Evolutionary conservation across 345 rosid genomes (phyloP).

Genomic region (Brassica nigra): DNA sequence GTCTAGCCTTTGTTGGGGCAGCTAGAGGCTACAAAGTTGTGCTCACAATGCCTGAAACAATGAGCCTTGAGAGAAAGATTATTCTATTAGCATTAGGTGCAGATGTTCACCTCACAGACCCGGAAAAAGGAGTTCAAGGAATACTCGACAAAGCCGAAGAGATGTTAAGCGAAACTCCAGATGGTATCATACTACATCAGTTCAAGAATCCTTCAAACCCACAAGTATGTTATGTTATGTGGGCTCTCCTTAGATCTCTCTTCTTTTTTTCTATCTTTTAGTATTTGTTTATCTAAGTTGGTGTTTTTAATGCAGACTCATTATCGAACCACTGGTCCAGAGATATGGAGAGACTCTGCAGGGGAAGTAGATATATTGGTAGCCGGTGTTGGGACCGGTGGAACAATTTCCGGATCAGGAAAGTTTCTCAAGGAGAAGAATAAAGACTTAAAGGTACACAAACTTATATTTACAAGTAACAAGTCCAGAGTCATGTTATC

Average conservation of each 20-base stretch:
- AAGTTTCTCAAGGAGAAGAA: constrained; percentile 51
- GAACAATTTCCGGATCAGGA: constrained; percentile 60
- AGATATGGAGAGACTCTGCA: constrained; percentile 66
- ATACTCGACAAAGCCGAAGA: constrained; percentile 54
- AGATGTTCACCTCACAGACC: constrained; percentile 56
- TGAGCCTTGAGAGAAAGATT: constrained; percentile 67
- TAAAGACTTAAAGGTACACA: constrained; percentile 45
- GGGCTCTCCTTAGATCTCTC: background rate
- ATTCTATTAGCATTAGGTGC: constrained; percentile 76
- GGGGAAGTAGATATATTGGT: constrained; percentile 60
- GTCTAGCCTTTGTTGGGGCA: constrained; percentile 69
- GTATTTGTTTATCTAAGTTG: background rate
- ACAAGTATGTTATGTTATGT: no score
- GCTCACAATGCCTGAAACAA: constrained; percentile 55
- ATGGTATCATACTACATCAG: constrained; percentile 54
- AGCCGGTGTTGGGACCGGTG: constrained; percentile 66
- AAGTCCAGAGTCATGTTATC: background rate
- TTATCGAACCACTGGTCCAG: constrained; percentile 71
- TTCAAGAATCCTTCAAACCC: constrained; percentile 59
- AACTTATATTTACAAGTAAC: background rate
- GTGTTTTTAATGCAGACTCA: constrained; percentile 53
- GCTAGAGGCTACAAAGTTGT: constrained; percentile 65
- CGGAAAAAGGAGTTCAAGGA: constrained; percentile 49
- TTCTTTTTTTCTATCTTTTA: background rate
- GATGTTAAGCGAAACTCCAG: constrained; percentile 55